Evolutionary conservation across 805 yeast genomes (phyloP), one percentile per base, ranked within the genome.

Genomic region (Ogataea pini): DNA sequence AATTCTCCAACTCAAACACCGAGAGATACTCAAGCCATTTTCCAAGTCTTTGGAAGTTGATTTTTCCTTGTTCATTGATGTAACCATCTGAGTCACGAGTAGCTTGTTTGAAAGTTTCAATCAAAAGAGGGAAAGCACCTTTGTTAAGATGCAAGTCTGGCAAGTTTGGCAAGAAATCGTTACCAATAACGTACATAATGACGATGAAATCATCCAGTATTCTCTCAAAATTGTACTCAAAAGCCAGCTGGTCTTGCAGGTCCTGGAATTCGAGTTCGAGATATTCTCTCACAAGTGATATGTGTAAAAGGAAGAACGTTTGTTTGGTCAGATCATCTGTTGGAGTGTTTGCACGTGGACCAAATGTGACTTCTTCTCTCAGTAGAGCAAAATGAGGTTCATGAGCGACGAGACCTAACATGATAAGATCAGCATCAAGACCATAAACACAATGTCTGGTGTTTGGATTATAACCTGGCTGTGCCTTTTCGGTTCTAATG

Each of bases 341-440:
- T 7, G 55, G 52, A 28, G 51, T 29, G 19, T 49, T 49, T 37
- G 70, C 62, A 68, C 71, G 57, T 24, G 60, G 60, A 1, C 97
- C 97, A 72, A 94, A 94, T 0, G 80, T 78, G 18, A 95, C 99
- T 69, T 94, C 98, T 72, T 94, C 99, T 75, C 99, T 85, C 54
- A 94, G 75, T 49, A 94, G 71, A 10, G 96, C 88, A 66, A 91
- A 89, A 69, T 92, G 97, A n/a, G 97, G 96, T 55, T 89, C 97
- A 64, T 92, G 98, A 19, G 89, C 82, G 0, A 89, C 86, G 45
- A 92, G 75, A 14, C 97, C 97, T 65, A 92, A 77, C 87, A 92
- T 89, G 59, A 92, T 92, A 61, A 92, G 76, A 74, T 92, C 98
- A 14, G 98, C 98, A 72, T 92, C 98, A 61, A 92, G 76, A 46